Evolutionary conservation across 306 rosid species (phyloP), one percentile per base, ranked within the genome.

Genomic region (Casuarina equisetifolia): DNA sequence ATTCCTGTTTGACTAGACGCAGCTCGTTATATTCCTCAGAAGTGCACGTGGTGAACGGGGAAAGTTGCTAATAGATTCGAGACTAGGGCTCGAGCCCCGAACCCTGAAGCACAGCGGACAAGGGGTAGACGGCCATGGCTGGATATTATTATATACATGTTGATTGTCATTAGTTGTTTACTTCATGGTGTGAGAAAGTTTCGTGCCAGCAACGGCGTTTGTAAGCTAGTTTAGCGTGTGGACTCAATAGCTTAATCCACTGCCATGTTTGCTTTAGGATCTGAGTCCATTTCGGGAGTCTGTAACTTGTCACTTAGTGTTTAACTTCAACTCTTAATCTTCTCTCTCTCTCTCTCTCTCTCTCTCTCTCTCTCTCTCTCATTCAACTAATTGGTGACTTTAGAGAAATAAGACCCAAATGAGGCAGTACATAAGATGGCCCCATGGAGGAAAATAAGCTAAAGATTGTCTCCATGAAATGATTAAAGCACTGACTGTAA

Each of bases 21-120:
- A 57, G 50, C 43, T 78, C 73, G 19, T 20, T 81, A 63, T 61
- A 42, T 82, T 69, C 43, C 63, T 45, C 83, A 39, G 81, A 82
- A 76, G 81, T 81, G 94, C 90, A 83, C 87, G 64, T 17, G 69
- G 75, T 69, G 70, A 77, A n/a, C 2, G 17, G 63, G 80, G 69
- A 73, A 77, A n/a, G 3, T 25, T 77, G 87, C 85, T 53, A 53
- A 58, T n/a, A 70, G 78, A 73, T 57, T 52, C n/a, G 25, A 55
- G 53, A 45, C 62, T 66, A 9, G 38, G 5, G 75, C 58, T 67
- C 82, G 35, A 78, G 40, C 78, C 77, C 77, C 86, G 45, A 52
- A 43, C 75, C 85, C 55, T 74, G 62, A 78, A 83, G 86, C 86
- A 81, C 86, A 63, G 35, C 58, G 81, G 75, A 73, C 75, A 78